phyloP scores from a whole-genome alignment of 306 rosid genomes.

The Crataegus laevigata region DNA sequence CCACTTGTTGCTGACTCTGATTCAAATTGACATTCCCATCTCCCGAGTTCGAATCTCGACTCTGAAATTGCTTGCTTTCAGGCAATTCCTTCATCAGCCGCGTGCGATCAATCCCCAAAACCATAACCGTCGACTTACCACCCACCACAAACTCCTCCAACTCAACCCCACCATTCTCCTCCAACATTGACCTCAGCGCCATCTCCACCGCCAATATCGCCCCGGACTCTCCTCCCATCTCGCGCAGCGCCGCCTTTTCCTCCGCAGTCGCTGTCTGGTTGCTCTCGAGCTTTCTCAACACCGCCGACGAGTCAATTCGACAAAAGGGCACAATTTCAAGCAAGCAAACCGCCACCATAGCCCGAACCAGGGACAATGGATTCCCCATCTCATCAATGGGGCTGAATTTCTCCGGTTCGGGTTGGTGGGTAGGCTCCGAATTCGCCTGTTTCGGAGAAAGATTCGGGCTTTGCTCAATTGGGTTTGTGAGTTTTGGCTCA shows the following conservation, averaged over 20 bases:
- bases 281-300: constrained; percentile 76
- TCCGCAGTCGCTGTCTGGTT: constrained; percentile 45
- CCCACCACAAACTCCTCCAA: constrained; percentile 89
- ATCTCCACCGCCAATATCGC: constrained; percentile 75
- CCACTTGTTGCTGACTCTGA: constrained; percentile 37
- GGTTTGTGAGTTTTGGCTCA: constrained; percentile 23
- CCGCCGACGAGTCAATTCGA: constrained; percentile 79
- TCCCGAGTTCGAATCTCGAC: constrained; percentile 35
- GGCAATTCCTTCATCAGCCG: constrained; percentile 81
- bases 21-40: constrained; percentile 35
- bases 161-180: constrained; percentile 71
- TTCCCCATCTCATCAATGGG: constrained; percentile 40
- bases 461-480: constrained; percentile 25
- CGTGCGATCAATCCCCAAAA: constrained; percentile 61
- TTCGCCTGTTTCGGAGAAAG: constrained; percentile 15
- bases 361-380: constrained; percentile 62
- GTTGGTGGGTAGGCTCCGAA: constrained; percentile 11
- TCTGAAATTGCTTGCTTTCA: constrained; percentile 46
- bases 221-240: constrained; percentile 80
- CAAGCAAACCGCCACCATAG: constrained; percentile 76
- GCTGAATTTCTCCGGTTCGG: constrained; percentile 17
- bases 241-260: constrained; percentile 70
- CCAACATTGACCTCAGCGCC: constrained; percentile 90
- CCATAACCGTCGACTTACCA: constrained; percentile 86
- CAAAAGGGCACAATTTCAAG: constrained; percentile 74